A percentile compares a stretch with the other conserved stretches of the same genome.
phyloP scores from a whole-genome alignment of 2,329 filamentous ascomycete genomes.

The Diplocarpon mali region DNA sequence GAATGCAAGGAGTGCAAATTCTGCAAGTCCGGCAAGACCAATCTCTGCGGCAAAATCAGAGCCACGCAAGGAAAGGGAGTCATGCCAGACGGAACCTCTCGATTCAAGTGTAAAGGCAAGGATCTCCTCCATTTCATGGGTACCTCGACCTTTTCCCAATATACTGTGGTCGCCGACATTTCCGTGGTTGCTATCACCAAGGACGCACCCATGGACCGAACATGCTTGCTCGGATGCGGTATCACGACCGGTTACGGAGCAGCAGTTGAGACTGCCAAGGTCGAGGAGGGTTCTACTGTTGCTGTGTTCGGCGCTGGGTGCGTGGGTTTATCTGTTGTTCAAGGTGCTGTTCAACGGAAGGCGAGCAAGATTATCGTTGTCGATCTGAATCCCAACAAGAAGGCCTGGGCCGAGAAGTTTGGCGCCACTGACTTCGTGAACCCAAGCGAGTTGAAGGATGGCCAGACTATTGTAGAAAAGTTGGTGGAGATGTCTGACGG shows the following conservation, averaged over 20 bases:
- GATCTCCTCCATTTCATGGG: slow-evolving; percentile 98
- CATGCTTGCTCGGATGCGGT: slow-evolving; percentile 90
- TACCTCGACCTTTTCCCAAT: slow-evolving; percentile 96
- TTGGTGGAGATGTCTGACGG: slow-evolving; percentile 97
- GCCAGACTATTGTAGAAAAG: slow-evolving; percentile 77
- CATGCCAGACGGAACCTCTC: slow-evolving; percentile 93
- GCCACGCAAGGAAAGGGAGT: slow-evolving; percentile 91
- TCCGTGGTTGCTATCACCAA: slow-evolving; percentile 88
- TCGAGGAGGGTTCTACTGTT: slow-evolving; percentile 81
- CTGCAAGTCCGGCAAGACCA: slow-evolving; percentile 98
- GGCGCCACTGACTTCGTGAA: slow-evolving; percentile 97
- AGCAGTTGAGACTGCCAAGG: slow-evolving; percentile 81
- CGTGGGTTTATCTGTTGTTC: slow-evolving; percentile 88
- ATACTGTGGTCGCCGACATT: slow-evolving; percentile 97
- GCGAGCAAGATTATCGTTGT: slow-evolving; percentile 47
- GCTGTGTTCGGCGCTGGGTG: slow-evolving; percentile 94
- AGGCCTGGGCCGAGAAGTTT: slow-evolving; percentile 88
- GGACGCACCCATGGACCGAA: slow-evolving; percentile 89
- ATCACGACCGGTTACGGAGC: slow-evolving; percentile 98
- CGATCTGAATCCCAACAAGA: slow-evolving; percentile 79
- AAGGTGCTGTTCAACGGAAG: slow-evolving; percentile 62
- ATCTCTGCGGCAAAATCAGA: slow-evolving; percentile 97
- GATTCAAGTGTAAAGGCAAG: slow-evolving; percentile 91
- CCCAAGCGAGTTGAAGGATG: slow-evolving; percentile 61
- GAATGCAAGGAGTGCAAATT: slow-evolving; percentile 99